phyloP scores from a whole-genome alignment of 306 rosid genomes.

The Coriaria nepalensis region DNA sequence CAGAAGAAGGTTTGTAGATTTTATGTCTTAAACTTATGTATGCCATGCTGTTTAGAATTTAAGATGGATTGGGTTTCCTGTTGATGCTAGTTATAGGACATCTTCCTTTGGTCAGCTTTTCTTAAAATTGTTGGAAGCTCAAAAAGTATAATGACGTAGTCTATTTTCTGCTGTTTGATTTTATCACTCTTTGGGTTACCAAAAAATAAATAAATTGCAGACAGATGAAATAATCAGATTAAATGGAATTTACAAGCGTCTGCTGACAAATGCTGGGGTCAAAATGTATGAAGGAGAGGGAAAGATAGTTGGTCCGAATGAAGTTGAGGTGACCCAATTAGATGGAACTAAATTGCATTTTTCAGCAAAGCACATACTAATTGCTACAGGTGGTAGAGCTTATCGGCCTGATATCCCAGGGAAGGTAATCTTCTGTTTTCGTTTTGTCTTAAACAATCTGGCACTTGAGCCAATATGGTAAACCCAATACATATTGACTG shows the following conservation, averaged over 20 bases:
- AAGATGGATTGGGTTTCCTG: no score
- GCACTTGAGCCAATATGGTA: no score
- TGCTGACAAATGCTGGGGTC: slow-evolving; percentile 74
- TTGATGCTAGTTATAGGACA: no score
- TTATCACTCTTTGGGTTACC: slow-evolving; percentile 1
- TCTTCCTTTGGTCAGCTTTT: no score
- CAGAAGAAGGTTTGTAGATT: slow-evolving; percentile 58
- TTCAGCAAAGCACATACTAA: slow-evolving; percentile 79
- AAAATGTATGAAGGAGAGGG: slow-evolving; percentile 93
- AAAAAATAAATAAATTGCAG: slow-evolving; percentile 43
- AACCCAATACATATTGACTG: no score
- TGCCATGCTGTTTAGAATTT: not conserved
- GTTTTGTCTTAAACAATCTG: no score
- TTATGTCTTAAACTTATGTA: not conserved
- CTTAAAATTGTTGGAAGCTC: no score
- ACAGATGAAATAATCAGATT: slow-evolving; percentile 78
- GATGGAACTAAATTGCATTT: slow-evolving; percentile 91
- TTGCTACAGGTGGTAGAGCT: slow-evolving; percentile 95
- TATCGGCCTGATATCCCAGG: slow-evolving; percentile 70
- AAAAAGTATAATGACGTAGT: no score
- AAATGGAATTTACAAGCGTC: slow-evolving; percentile 87
- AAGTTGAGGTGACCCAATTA: slow-evolving; percentile 89
- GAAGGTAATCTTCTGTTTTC: slow-evolving; percentile 29
- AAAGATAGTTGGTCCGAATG: slow-evolving; percentile 71
- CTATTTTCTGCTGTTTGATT: no score